Base-by-base conservation (phyloP, 768 basidiomycete genomes). In the Suillus luteus region DNA sequence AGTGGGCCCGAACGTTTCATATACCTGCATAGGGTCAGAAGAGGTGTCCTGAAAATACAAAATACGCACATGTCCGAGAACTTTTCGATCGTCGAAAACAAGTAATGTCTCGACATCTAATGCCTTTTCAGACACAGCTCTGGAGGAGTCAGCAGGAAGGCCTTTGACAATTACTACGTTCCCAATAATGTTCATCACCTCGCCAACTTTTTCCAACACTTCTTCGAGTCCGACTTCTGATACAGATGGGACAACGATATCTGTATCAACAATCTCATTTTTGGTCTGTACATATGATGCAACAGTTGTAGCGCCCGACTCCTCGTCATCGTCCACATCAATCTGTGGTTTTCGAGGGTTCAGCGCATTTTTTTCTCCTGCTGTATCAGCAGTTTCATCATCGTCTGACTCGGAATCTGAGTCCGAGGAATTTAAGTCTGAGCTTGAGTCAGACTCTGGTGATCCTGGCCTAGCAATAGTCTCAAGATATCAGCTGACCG, bases 1-100 rank as follows among this genome's bases (percentile, higher is more conserved):
- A 10, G 96, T 93, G 3, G 96, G 95, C 11, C 96, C 96, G 76
- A 99, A 99, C 0, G 96, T 97, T 77, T 99, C 96, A 72, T 90
- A 92, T 60, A 98, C 81, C 93, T 96, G 73, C 11, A 59, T 46
- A 66, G 70, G 58, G 38, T 58, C 69, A 67, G 65, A 61, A 62
- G 52, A 41, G 52, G 33, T 33, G n/a, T 64, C 43, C 49, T 64
- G 38, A 60, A 35, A 27, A 54, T 46, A 55, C 41, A 41, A 24
- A 48, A 38, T 22, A 82, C 91, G 78, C 76, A 96, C 95, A 75
- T 91, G 89, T 52, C 96, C 96, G 70, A 98, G 73, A n/a, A 96
- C 93, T 66, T 85, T 88, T 59, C 93, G 81, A 75, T 99, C 95
- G 24, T 89, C 87, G 72, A 95, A 95, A 46, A 96, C 94, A 43